phyloP scores from a whole-genome alignment of 805 yeast genomes.

The Ogataea kodamae region DNA sequence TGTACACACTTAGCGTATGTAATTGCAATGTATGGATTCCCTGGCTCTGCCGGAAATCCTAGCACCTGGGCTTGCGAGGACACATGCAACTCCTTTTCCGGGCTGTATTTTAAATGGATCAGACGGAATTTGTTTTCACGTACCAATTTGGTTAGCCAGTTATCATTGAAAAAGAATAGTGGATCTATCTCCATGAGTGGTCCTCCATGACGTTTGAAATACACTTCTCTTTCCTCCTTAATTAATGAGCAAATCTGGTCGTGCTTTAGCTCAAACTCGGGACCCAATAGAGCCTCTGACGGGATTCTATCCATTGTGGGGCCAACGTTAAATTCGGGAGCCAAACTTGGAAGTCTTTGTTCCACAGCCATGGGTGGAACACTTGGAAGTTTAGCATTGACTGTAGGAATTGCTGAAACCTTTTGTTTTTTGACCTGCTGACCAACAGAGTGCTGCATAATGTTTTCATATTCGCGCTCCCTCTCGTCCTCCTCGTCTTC shows the following conservation, averaged over 20 bases:
- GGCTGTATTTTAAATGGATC: slow-evolving; percentile 7
- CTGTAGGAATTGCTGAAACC: background rate
- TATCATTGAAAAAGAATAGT: slow-evolving; percentile 10
- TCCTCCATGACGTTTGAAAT: background rate
- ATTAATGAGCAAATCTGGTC: slow-evolving; percentile 2
- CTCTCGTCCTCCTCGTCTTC: background rate
- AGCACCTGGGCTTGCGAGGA: background rate
- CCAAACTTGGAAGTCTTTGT: too few species aligned
- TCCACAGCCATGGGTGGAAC: too few species aligned
- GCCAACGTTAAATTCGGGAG: too few species aligned
- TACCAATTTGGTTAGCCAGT: slow-evolving; percentile 11
- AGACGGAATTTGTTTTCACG: slow-evolving; percentile 6
- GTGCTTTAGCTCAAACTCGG: background rate
- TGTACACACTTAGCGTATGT: slow-evolving; percentile 11
- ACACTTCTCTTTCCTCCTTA: slow-evolving; percentile 6
- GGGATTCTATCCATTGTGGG: too few species aligned
- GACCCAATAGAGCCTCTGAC: too few species aligned
- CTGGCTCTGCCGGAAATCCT: slow-evolving; percentile 1
- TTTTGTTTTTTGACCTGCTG: background rate
- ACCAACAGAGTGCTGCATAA: background rate
- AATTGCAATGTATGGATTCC: slow-evolving; percentile 6
- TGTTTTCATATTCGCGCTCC: background rate
- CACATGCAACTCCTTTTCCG: background rate
- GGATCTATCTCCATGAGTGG: slow-evolving; percentile 3
- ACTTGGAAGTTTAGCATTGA: background rate